Evolutionary conservation across 2,329 filamentous ascomycete genomes (phyloP).

Genomic region (Diaporthe velutina): DNA sequence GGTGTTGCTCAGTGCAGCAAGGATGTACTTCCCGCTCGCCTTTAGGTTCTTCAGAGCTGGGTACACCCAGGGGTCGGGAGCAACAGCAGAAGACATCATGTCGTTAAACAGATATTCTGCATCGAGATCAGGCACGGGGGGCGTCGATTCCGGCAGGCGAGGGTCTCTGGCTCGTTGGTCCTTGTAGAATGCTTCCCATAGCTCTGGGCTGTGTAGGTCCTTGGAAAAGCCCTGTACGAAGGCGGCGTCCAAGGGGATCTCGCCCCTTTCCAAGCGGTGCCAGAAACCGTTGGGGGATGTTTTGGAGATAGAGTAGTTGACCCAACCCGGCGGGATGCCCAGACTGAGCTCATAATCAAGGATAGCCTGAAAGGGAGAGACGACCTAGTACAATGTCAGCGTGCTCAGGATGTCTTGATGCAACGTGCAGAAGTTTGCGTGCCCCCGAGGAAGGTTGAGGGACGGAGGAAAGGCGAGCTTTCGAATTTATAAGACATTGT

Average conservation of each 20-base stretch:
- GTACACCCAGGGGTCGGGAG: slow-evolving; percentile 88
- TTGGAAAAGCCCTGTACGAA: slow-evolving; percentile 83
- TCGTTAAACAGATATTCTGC: slow-evolving; percentile 85
- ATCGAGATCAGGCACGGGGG: slow-evolving; percentile 80
- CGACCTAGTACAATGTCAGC: slow-evolving; percentile 70
- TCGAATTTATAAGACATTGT: background rate
- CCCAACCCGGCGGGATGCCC: slow-evolving; percentile 86
- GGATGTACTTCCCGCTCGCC: slow-evolving; percentile 72
- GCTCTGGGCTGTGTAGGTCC: slow-evolving; percentile 75
- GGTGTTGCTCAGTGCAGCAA: slow-evolving; percentile 92
- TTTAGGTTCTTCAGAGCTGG: slow-evolving; percentile 81
- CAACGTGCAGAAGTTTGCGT: background rate
- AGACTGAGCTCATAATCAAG: slow-evolving; percentile 86
- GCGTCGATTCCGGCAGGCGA: slow-evolving; percentile 56
- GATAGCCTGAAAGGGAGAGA: slow-evolving; percentile 93
- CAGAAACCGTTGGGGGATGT: slow-evolving; percentile 84
- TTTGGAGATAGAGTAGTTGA: slow-evolving; percentile 89
- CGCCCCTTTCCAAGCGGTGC: slow-evolving; percentile 89
- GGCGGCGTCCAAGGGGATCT: slow-evolving; percentile 77
- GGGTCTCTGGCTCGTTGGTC: slow-evolving; percentile 57
- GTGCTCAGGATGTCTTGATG: slow-evolving; percentile 9
- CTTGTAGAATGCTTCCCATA: slow-evolving; percentile 78
- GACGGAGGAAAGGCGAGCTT: background rate
- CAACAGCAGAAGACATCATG: slow-evolving; percentile 84
- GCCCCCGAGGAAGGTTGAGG: background rate